Conservation (phyloP, 768 basidiomycete genomes). For the Hericium coralloides region DNA sequence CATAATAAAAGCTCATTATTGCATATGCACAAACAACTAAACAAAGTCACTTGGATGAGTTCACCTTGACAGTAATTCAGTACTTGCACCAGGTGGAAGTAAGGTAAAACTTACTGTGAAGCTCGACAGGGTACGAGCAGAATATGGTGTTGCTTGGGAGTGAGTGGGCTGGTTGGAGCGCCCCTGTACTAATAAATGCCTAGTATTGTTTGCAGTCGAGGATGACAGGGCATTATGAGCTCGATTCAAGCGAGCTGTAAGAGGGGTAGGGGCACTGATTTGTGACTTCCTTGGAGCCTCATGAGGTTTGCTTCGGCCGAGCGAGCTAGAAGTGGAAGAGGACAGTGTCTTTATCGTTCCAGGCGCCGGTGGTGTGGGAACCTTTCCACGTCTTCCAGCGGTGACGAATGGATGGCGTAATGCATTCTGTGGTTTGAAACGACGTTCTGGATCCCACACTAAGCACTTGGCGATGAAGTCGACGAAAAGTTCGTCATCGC, state of each 20-base stretch:
- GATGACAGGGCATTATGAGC: slow-evolving; percentile 38
- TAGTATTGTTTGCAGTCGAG: slow-evolving; percentile 48
- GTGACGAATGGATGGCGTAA: slow-evolving; percentile 86
- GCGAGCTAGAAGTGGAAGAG: slow-evolving; percentile 48
- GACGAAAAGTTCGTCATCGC: slow-evolving; percentile 90
- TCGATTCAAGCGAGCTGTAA: slow-evolving; percentile 69
- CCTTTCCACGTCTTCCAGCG: slow-evolving; percentile 45
- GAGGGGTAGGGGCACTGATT: slow-evolving; percentile 82
- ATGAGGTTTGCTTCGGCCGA: slow-evolving; percentile 45
- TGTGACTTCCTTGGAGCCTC: slow-evolving; percentile 84
- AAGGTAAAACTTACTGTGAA: slow-evolving; percentile 36
- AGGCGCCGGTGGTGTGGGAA: slow-evolving; percentile 30
- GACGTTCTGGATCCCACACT: slow-evolving; percentile 95
- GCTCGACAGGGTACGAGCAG: slow-evolving; percentile 65
- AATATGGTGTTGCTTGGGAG: slow-evolving; percentile 58
- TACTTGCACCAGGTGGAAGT: too few species aligned
- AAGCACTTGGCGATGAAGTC: slow-evolving; percentile 97
- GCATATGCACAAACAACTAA: too few species aligned
- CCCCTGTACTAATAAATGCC: slow-evolving; percentile 51
- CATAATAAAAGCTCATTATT: too few species aligned
- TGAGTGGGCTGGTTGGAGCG: slow-evolving; percentile 64
- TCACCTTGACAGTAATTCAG: too few species aligned
- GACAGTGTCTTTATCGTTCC: slow-evolving; percentile 45
- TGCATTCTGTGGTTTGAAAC: slow-evolving; percentile 89
- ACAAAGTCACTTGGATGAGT: too few species aligned